Evolutionary conservation across 495 filamentous ascomycete species (phyloP).

Genomic region (Talaromyces trachyspermus): DNA sequence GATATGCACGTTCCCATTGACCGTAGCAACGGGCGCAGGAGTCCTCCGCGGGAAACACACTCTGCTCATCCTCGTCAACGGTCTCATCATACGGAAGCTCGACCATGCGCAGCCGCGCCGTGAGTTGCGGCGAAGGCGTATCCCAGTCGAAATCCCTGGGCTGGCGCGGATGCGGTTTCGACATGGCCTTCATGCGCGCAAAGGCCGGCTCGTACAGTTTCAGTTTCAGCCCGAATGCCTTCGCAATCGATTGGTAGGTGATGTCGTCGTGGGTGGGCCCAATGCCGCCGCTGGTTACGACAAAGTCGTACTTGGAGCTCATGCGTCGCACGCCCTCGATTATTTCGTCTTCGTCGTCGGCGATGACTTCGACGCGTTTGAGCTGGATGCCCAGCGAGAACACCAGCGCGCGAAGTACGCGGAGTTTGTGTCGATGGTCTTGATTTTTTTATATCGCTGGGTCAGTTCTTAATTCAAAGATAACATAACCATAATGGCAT

Average conservation of each 20-base stretch:
- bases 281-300: conserved; percentile 92
- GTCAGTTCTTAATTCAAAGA: neutral
- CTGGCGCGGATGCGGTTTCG: conserved; percentile 61
- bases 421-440: conserved; percentile 91
- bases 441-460: neutral
- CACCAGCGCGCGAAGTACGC: conserved; percentile 87
- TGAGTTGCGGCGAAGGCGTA: conserved; percentile 64
- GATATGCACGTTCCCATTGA: conserved; percentile 91
- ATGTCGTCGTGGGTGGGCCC: conserved; percentile 98
- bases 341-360: conserved; percentile 85
- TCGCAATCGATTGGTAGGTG: conserved; percentile 88
- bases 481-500: neutral
- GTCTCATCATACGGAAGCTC: conserved; percentile 67
- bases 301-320: conserved; percentile 83
- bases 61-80: conserved; percentile 53
- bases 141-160: conserved; percentile 83
- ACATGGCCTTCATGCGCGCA: conserved; percentile 73
- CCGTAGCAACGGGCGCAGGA: conserved; percentile 80
- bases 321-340: conserved; percentile 79
- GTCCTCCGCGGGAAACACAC: conserved; percentile 68
- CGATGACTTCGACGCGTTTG: conserved; percentile 85
- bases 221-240: conserved; percentile 73
- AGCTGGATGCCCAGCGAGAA: conserved; percentile 85
- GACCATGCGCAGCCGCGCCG: conserved; percentile 83
- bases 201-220: conserved; percentile 68